These are phyloP conservation scores for Prunus yedoensis DNA, from an alignment of 331 rosid species.

Conservation along the genomic window DNA sequence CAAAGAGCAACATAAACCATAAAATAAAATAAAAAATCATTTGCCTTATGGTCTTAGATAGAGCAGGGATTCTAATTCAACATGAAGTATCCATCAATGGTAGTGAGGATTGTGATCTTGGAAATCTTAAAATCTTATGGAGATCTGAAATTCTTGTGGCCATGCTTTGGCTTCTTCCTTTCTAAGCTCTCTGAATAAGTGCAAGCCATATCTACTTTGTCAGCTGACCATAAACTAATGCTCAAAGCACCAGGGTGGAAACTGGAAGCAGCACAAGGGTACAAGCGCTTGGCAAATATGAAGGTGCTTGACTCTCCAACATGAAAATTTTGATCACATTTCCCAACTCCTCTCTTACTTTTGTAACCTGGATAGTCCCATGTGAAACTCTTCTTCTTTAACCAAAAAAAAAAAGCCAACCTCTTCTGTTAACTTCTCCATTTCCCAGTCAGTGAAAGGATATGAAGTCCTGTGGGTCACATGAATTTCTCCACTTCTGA, in stretches of 20 bases:
- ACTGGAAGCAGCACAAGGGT: background rate
- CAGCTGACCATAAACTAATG: background rate
- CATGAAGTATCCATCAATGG: background rate
- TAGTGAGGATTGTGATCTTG: background rate
- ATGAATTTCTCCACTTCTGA: background rate
- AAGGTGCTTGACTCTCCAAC: conserved; percentile 21
- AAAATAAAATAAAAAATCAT: too few relatives aligned
- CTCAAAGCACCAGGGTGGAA: background rate
- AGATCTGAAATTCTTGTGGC: too few relatives aligned
- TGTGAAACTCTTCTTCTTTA: too few relatives aligned
- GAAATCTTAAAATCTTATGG: background rate
- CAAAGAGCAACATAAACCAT: too few relatives aligned
- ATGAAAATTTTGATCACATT: background rate
- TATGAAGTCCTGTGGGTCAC: too few relatives aligned
- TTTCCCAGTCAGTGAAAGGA: background rate
- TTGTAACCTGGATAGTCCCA: conserved; percentile 26
- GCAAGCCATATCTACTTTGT: background rate
- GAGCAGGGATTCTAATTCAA: too few relatives aligned
- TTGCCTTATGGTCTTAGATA: too few relatives aligned
- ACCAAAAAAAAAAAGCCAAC: background rate
- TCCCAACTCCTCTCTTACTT: conserved; percentile 26
- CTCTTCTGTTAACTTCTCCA: conserved; percentile 15
- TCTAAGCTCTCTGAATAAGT: too few relatives aligned
- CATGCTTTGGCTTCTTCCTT: too few relatives aligned
- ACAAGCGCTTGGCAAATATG: conserved; percentile 8